Evolutionary conservation across 345 rosid species (phyloP), one percentile per base, ranked within the genome.

Genomic region (Syzygium aromaticum): DNA sequence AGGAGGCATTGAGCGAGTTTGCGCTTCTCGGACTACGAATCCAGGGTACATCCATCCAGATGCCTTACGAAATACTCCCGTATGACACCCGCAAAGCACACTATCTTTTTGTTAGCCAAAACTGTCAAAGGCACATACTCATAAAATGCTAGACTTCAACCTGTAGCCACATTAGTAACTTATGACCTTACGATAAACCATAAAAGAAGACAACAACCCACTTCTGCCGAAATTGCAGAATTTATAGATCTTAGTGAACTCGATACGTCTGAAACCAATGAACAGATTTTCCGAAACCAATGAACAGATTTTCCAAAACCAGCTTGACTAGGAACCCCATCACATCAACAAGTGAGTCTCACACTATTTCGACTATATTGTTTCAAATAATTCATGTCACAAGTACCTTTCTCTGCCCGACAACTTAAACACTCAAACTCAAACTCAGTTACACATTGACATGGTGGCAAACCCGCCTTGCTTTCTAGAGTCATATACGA

Each of bases 1-100:
- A 98, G 93, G 87, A 98, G 91, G 88, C 95, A 94, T 56, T 93
- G 93, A 5, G 91, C 88, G 51, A 98, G 93, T 52, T 87, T 92
- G 9, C 57, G 91, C 91, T 96, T 90, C 86, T 96, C 95, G 28
- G 6, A 77, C 38, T 95, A 94, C 11, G 95, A 91, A 54, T 93
- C 93, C 91, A 94, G 85, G 46, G 94, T 93, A 90, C 95, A 90
- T 2, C 98, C 99, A 77, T 95, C 95, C 88, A 92, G 93, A 61
- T 93, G 97, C 88, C 99, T 90, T 86, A 98, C 90, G 87, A 94
- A 98, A 88, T 96, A 98, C 89, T 98, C 99, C 96, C 96, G 95
- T 77, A 78, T 8, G 82, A 86, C 40, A 23, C 40, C 77, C 67
- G 14, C 80, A 33, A 73, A 86, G 52, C 30, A 2, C 5, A 43